phyloP scores from a whole-genome alignment of 257 asterid genomes.

The Sherardia arvensis region DNA sequence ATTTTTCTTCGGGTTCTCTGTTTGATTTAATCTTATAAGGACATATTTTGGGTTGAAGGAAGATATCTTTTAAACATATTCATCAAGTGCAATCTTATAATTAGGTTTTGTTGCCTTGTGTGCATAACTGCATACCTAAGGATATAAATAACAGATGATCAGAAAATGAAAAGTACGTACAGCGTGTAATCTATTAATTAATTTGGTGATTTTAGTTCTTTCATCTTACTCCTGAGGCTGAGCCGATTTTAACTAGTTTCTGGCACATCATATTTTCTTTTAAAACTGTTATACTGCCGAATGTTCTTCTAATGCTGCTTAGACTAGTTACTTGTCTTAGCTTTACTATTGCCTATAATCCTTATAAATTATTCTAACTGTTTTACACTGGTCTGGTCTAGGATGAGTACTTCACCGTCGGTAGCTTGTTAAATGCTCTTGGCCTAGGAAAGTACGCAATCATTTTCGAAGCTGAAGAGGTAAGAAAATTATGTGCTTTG shows the following conservation, averaged over 20 bases:
- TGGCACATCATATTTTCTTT: no score
- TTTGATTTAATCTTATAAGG: background rate
- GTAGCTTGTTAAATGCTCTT: constrained; percentile 45
- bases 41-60: no score
- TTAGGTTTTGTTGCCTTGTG: background rate
- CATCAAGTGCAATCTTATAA: background rate
- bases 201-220: background rate
- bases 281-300: background rate
- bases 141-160: no score
- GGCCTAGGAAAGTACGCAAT: constrained; percentile 58
- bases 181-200: background rate
- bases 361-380: background rate
- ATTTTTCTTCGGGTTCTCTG: no score
- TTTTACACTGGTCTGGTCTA: constrained; percentile 18
- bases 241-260: background rate
- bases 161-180: no score
- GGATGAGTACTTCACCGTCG: constrained; percentile 44
- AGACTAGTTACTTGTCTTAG: background rate
- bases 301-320: background rate
- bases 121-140: no score
- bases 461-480: constrained; percentile 77
- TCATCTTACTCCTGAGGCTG: background rate
- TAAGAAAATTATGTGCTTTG: constrained; percentile 12
- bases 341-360: background rate
- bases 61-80: background rate